phyloP scores from a whole-genome alignment of 2,329 filamentous ascomycete species.

The Sclerotiophoma versabilis region DNA sequence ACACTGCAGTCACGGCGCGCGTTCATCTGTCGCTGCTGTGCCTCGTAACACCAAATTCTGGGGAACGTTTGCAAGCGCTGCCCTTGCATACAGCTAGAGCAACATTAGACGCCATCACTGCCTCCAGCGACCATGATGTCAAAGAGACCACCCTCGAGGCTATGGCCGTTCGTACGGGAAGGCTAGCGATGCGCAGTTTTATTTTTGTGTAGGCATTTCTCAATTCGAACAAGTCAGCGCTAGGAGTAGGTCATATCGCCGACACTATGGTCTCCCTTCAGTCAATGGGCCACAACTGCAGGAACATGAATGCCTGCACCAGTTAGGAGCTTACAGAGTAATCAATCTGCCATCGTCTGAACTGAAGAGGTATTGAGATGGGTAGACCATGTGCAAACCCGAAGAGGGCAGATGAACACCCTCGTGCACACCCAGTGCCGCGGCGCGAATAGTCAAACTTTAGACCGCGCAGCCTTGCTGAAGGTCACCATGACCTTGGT shows the following conservation, averaged over 20 bases:
- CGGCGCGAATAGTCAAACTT: slow-evolving; percentile 21
- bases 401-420: slow-evolving; percentile 26
- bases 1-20: slow-evolving; percentile 10
- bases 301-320: slow-evolving; percentile 20
- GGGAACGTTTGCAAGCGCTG: slow-evolving; percentile 10
- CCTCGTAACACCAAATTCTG: not conserved
- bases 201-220: slow-evolving; percentile 26
- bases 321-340: slow-evolving; percentile 20
- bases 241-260: slow-evolving; percentile 19
- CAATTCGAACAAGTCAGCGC: slow-evolving; percentile 29
- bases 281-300: slow-evolving; percentile 18
- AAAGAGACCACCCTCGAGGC: not conserved
- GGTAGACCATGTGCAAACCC: slow-evolving; percentile 17
- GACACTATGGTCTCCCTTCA: slow-evolving; percentile 12
- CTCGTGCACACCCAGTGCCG: slow-evolving; percentile 1
- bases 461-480: slow-evolving; percentile 24
- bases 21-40: slow-evolving; percentile 1
- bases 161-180: not conserved
- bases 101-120: slow-evolving; percentile 5
- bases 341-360: slow-evolving; percentile 18
- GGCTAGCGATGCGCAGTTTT: slow-evolving; percentile 23
- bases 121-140: not conserved
- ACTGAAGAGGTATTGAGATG: slow-evolving; percentile 11
- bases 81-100: slow-evolving; percentile 1
- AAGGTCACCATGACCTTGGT: slow-evolving; percentile 20